These are phyloP conservation scores for Hemerocallis citrina DNA, from an alignment of 106 monocot genomes.

Conservation along the genomic window DNA sequence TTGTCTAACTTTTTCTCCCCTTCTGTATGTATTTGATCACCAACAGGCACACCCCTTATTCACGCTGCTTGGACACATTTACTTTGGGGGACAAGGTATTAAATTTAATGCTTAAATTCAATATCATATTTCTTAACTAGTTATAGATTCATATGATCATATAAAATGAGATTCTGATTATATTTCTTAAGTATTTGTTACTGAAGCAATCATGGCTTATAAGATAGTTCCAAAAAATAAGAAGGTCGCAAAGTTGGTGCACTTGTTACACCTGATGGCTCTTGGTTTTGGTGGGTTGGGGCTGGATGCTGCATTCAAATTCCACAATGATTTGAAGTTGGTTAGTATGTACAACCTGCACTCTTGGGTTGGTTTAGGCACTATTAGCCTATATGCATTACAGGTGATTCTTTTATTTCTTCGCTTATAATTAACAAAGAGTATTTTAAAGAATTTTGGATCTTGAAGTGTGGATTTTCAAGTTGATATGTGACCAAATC, in stretches of 20 bases:
- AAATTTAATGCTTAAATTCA: not conserved
- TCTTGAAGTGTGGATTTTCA: no score
- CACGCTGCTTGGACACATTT: constrained; percentile 66
- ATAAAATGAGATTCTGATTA: no score
- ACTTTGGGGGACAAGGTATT: constrained; percentile 64
- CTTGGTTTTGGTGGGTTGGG: constrained; percentile 38
- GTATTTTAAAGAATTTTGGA: no score
- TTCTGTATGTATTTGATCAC: not conserved
- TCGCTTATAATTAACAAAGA: no score
- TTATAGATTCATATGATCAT: not conserved
- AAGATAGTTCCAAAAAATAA: constrained; percentile 31
- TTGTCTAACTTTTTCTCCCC: not conserved
- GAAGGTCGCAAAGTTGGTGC: constrained; percentile 31
- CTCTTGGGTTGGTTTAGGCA: constrained; percentile 61
- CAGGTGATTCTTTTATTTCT: constrained; percentile 29
- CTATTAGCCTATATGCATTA: constrained; percentile 48
- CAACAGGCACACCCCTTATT: constrained; percentile 58
- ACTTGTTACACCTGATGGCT: constrained; percentile 46
- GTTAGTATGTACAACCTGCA: constrained; percentile 48
- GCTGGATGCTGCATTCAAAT: constrained; percentile 31
- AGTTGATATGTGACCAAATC: no score
- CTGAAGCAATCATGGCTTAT: constrained; percentile 69
- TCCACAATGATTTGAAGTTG: constrained; percentile 17
- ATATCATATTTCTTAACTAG: not conserved
- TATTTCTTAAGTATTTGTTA: not conserved